phyloP scores from a whole-genome alignment of 371 early-diverging fungal species.

The Parasitella parasitica region DNA sequence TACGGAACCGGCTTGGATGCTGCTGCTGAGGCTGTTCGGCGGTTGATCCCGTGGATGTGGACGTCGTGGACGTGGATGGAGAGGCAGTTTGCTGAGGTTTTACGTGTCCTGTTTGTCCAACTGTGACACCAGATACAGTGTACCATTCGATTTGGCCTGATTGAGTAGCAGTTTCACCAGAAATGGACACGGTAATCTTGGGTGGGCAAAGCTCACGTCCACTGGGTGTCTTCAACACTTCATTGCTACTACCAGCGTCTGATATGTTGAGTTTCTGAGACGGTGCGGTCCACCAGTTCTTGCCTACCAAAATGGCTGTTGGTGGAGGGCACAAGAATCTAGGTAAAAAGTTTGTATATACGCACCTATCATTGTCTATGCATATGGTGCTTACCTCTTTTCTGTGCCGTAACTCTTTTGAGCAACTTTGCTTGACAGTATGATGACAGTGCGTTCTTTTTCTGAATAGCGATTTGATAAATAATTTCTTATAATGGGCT shows the following conservation, averaged over 20 bases:
- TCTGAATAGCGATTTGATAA: conserved; percentile 16
- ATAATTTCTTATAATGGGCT: conserved; percentile 47
- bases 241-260: neutral
- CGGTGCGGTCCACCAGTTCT: conserved; percentile 57
- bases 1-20: conserved; percentile 4
- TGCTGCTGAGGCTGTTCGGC: neutral
- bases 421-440: conserved; percentile 76
- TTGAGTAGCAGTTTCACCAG: conserved; percentile 33
- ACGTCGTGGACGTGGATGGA: conserved; percentile 4
- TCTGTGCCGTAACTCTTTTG: conserved; percentile 84
- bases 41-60: conserved; percentile 1
- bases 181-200: conserved; percentile 30
- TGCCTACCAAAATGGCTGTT: conserved; percentile 70
- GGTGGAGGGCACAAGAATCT: conserved; percentile 81
- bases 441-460: conserved; percentile 63
- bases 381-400: conserved; percentile 56
- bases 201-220: conserved; percentile 20
- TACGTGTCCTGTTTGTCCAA: conserved; percentile 36
- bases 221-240: conserved; percentile 17
- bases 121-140: conserved; percentile 29
- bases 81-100: conserved; percentile 9
- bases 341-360: no score
- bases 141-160: conserved; percentile 45
- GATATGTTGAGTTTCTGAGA: neutral
- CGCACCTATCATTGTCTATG: no score